Evolutionary conservation across 2,329 filamentous ascomycete species (phyloP).

Genomic region (Sarocladium strictum): DNA sequence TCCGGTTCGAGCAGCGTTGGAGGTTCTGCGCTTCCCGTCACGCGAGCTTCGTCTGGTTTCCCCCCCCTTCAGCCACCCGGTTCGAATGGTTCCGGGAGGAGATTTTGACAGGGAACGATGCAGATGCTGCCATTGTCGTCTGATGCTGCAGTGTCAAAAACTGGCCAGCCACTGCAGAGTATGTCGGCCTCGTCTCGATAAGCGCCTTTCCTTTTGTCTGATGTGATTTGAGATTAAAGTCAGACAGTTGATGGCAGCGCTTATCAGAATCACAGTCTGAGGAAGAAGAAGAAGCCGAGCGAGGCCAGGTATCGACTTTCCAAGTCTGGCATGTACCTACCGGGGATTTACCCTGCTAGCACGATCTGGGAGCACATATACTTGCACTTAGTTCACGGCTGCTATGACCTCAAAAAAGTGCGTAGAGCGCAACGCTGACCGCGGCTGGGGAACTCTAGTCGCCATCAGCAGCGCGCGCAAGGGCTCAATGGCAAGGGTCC

Average conservation of each 20-base stretch:
- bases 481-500: not conserved
- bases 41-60: too few relatives aligned
- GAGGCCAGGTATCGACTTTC: not conserved
- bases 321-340: not conserved
- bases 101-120: not conserved
- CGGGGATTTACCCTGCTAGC: not conserved
- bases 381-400: not conserved
- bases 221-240: too few relatives aligned
- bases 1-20: conserved; percentile 8
- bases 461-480: not conserved
- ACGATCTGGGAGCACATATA: too few relatives aligned
- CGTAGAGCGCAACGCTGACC: not conserved
- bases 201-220: too few relatives aligned
- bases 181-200: too few relatives aligned
- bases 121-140: not conserved
- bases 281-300: not conserved
- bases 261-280: not conserved
- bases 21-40: not conserved
- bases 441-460: not conserved
- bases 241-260: not conserved
- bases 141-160: conserved; percentile 5
- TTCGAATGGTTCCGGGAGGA: not conserved
- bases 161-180: too few relatives aligned
- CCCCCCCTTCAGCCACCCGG: conserved; percentile 2
- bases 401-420: not conserved